Evolutionary conservation across 1,284 basidiomycete genomes (phyloP).

Genomic region (Ceratobasidium papillatum): DNA sequence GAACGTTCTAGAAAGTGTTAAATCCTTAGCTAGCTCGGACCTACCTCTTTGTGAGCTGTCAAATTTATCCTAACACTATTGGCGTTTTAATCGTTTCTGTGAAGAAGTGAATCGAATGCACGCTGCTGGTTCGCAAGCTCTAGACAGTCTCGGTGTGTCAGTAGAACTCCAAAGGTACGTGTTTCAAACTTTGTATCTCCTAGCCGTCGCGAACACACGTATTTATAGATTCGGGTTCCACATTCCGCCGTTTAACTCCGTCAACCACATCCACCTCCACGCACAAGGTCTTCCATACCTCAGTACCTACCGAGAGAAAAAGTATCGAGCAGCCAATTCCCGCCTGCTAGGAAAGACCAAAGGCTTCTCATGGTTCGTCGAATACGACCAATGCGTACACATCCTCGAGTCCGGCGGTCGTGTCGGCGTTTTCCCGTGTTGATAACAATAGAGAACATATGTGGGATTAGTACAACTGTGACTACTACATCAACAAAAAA

Average conservation of each 20-base stretch:
- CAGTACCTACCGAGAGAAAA: conserved; percentile 48
- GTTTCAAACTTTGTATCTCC: neutral
- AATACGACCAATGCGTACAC: conserved; percentile 48
- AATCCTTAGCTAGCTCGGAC: conserved; percentile 49
- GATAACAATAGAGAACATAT: neutral
- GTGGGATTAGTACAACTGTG: conserved; percentile 25
- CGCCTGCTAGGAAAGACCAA: conserved; percentile 48
- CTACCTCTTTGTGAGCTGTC: conserved; percentile 49
- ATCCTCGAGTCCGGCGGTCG: conserved; percentile 11
- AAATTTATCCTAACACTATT: neutral
- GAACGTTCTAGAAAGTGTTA: conserved; percentile 50
- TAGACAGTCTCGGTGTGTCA: conserved; percentile 44
- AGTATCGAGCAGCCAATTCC: conserved; percentile 51
- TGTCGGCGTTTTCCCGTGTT: conserved; percentile 32
- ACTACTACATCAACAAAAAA: conserved; percentile 27
- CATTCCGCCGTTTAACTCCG: conserved; percentile 57
- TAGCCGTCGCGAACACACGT: neutral
- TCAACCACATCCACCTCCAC: conserved; percentile 59
- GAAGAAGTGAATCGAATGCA: conserved; percentile 53
- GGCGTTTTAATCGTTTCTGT: neutral
- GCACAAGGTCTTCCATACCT: conserved; percentile 55
- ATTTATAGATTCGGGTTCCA: conserved; percentile 53
- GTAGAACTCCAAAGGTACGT: conserved; percentile 45
- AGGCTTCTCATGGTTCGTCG: conserved; percentile 59
- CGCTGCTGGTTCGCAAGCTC: conserved; percentile 48